Percentiles rank a stretch among this genome's conserved stretches.
phyloP scores from a whole-genome alignment of 495 filamentous ascomycete genomes.

The Jackrogersella minutella region DNA sequence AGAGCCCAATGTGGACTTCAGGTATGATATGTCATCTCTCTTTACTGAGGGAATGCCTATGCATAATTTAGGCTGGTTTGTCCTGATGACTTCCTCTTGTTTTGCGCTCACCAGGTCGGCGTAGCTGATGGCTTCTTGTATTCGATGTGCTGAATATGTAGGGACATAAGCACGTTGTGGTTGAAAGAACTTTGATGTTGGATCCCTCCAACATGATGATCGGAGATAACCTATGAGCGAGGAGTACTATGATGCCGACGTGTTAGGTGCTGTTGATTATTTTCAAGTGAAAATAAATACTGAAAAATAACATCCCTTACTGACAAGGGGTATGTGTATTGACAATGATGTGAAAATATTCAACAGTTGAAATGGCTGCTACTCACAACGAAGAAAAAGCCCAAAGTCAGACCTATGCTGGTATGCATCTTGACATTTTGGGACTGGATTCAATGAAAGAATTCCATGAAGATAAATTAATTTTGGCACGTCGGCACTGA shows the following conservation, averaged over 20 bases:
- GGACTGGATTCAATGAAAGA: background rate
- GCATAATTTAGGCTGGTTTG: conserved; percentile 34
- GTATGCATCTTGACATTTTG: conserved; percentile 41
- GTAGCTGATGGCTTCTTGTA: conserved; percentile 33
- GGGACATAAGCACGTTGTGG: conserved; percentile 26
- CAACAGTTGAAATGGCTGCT: background rate
- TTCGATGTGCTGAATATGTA: conserved; percentile 36
- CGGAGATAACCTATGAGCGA: conserved; percentile 32
- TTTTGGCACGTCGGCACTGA: background rate
- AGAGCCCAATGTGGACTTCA: conserved; percentile 60
- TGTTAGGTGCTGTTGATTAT: background rate
- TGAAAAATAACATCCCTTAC: background rate
- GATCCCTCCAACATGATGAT: conserved; percentile 37
- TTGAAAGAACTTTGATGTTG: conserved; percentile 44
- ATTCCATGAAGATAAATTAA: background rate
- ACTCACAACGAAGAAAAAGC: conserved; percentile 39
- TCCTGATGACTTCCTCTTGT: background rate
- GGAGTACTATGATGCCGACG: conserved; percentile 13
- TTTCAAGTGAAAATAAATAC: background rate
- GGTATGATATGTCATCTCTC: conserved; percentile 48
- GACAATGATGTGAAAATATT: background rate
- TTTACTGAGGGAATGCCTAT: conserved; percentile 46
- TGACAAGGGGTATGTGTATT: background rate
- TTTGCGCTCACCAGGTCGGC: conserved; percentile 14
- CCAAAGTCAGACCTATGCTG: conserved; percentile 37